These are phyloP conservation scores for Epichloe sylvatica DNA, from an alignment of 2,329 filamentous ascomycete genomes.

Conservation along the genomic window DNA sequence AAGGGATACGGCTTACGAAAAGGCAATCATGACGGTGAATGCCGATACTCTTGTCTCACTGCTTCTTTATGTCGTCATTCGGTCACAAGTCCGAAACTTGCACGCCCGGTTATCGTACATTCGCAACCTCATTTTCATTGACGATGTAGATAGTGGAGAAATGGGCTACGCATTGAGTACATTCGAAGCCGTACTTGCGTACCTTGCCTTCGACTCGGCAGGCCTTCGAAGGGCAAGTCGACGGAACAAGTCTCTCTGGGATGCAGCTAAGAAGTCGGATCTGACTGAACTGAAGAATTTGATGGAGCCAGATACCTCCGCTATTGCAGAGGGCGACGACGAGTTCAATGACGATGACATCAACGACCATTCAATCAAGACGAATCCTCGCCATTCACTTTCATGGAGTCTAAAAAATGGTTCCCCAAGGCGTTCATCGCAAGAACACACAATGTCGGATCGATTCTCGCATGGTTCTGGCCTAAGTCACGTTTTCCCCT, in stretches of 20 bases:
- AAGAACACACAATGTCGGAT: conserved; percentile 29
- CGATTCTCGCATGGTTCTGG: conserved; percentile 41
- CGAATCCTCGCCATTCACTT: conserved; percentile 31
- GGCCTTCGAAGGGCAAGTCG: conserved; percentile 72
- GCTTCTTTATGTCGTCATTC: conserved; percentile 80
- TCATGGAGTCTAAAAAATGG: conserved; percentile 35
- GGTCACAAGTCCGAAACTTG: conserved; percentile 73
- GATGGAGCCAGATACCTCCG: conserved; percentile 54
- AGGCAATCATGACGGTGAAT: conserved; percentile 49
- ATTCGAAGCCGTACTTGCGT: conserved; percentile 83
- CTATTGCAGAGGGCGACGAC: conserved; percentile 33
- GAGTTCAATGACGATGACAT: conserved; percentile 28
- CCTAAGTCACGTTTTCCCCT: conserved; percentile 82
- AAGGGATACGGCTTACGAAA: conserved; percentile 28
- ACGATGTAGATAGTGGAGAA: conserved; percentile 92
- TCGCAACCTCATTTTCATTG: conserved; percentile 93
- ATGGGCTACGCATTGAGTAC: conserved; percentile 93
- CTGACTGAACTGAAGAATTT: conserved; percentile 62
- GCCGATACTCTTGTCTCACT: conserved; percentile 89
- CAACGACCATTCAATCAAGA: conserved; percentile 31
- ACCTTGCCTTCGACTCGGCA: conserved; percentile 69
- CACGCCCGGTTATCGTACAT: conserved; percentile 88
- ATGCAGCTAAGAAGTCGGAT: conserved; percentile 67
- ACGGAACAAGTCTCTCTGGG: conserved; percentile 77
- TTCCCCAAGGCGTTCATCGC: conserved; percentile 29